Evolutionary conservation across 495 filamentous ascomycete genomes (phyloP), one percentile per base, ranked within the genome.

Genomic region (Oidiodendron maius): DNA sequence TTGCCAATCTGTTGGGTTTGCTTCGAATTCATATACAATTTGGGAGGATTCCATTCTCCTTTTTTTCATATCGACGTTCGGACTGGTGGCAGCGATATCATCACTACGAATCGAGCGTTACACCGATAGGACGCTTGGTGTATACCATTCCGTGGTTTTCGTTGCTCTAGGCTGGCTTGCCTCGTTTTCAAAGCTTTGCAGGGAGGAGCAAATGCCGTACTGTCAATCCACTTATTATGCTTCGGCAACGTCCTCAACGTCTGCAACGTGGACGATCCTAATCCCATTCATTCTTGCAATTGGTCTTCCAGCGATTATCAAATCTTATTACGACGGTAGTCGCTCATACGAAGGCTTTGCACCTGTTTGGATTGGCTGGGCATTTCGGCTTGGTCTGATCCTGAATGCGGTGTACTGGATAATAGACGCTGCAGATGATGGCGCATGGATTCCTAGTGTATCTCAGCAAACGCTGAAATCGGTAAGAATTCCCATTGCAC

Each of bases 41-140:
- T 97, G 94, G 94, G 93, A 99, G 68, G 94, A 97, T 56, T 86
- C 89, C 15, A 95, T 95, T 38, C 72, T 95, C n/a, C 69, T 91
- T 2, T 94, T 91, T 69, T 90, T 96, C 71, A 78, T 96, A 46
- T 77, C 79, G 3, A 94, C 91, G 0, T 96, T 96, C 64, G 91
- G 88, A 22, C 65, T 88, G 17, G 69, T 80, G 30, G 76, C 80
- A 25, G 74, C 86, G n/a, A 61, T 86, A 3, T 80, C 83, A 4
- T 89, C 91, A 8, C 75, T 91, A 56, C 78, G 87, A 20, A 79
- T 85, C 51, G 72, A 77, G 25, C 66, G 74, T 10, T 61, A 70
- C 9, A 62, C 70, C 2, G 84, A 91, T 57, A 78, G 86, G 43
- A 74, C 81, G 22, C 58, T 95, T 2, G 88, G 86, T 44, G 72